Conservation (phyloP, 257 asterid genomes). For the Coffea eugenioides region DNA sequence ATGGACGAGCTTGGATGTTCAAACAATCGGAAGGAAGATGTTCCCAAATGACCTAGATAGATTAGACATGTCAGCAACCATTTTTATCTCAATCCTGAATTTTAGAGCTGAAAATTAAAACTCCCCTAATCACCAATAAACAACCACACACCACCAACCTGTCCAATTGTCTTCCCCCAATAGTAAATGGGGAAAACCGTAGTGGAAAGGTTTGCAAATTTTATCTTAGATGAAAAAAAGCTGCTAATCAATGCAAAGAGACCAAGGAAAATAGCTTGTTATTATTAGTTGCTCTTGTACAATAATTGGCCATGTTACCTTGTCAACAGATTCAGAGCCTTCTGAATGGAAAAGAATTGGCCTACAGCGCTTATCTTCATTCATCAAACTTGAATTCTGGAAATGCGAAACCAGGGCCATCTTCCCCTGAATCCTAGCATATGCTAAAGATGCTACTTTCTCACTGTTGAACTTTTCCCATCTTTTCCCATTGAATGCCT, state of each 20-base stretch:
- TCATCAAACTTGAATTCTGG: conserved; percentile 82
- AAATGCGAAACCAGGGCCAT: conserved; percentile 66
- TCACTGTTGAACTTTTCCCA: neutral
- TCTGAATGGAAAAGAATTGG: conserved; percentile 61
- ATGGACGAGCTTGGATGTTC: conserved; percentile 27
- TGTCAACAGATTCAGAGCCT: conserved; percentile 32
- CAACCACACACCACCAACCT: neutral
- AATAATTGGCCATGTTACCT: conserved; percentile 28
- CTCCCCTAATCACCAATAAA: neutral
- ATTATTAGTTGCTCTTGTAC: neutral
- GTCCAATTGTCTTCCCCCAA: neutral
- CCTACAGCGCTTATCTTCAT: conserved; percentile 73
- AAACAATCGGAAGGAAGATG: conserved; percentile 25
- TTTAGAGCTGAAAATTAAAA: neutral
- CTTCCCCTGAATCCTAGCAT: conserved; percentile 48
- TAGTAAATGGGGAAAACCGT: neutral
- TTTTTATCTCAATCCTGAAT: neutral
- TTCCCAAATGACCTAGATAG: conserved; percentile 34
- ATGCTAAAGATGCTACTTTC: conserved; percentile 5
- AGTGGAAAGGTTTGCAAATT: neutral
- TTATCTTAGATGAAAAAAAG: neutral
- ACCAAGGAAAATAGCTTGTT: neutral
- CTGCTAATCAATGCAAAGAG: neutral
- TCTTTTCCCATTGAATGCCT: conserved; percentile 66
- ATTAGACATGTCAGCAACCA: neutral